Conservation (phyloP, 345 rosid species). For the Euphorbia pulcherrima region DNA sequence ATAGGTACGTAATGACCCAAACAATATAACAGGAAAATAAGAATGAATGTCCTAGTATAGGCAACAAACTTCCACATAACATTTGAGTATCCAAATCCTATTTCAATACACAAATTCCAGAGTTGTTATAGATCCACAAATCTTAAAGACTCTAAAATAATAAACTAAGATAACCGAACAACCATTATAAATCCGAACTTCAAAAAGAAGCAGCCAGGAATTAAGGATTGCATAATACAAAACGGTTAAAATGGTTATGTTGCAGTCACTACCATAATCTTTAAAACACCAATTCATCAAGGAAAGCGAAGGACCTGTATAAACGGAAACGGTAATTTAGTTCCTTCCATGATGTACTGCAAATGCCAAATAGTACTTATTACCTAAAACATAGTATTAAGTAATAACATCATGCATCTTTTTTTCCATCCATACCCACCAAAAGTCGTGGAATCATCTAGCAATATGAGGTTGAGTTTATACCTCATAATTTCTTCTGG, state of each 20-base stretch:
- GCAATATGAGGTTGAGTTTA: background rate
- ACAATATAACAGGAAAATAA: background rate
- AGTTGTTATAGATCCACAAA: background rate
- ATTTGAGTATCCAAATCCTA: background rate
- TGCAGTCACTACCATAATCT: background rate
- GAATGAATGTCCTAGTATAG: slow-evolving; percentile 1
- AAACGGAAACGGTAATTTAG: background rate
- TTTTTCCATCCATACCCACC: slow-evolving; percentile 1
- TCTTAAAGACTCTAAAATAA: background rate
- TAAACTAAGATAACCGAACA: background rate
- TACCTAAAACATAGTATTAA: background rate
- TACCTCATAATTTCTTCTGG: background rate
- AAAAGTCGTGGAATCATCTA: background rate
- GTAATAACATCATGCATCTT: background rate
- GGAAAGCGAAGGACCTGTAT: background rate
- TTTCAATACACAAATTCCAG: background rate
- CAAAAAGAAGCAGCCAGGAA: slow-evolving; percentile 4
- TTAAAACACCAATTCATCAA: background rate
- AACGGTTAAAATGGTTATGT: background rate
- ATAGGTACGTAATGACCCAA: background rate
- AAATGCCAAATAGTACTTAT: slow-evolving; percentile 6
- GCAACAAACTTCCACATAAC: background rate
- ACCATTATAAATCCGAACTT: slow-evolving; percentile 10
- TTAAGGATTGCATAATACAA: background rate
- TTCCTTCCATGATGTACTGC: slow-evolving; percentile 15